Base-by-base conservation (phyloP, 345 rosid genomes). In the Cardiospermum halicacabum region DNA sequence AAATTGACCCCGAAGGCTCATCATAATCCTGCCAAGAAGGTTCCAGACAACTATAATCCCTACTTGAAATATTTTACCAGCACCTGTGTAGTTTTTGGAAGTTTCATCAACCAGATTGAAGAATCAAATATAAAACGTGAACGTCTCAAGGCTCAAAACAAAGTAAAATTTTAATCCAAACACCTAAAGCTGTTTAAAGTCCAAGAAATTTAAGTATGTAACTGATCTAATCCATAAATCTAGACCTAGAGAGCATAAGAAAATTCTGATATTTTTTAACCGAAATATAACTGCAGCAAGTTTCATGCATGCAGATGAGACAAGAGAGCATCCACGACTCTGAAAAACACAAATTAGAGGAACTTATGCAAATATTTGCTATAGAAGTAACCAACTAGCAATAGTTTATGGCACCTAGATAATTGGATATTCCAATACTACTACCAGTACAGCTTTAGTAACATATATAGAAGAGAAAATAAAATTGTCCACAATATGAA, bases 391-490 rank as follows among this genome's bases (percentile, higher is more conserved):
- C 18, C 62, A 66, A 64, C 61, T 42, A 21, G 36, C 8, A 62
- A 69, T 2, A 68, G 56, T 30, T 65, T 59, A 56, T 21, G 32
- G 68, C 66, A 67, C 49, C 42, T 40, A 18, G 43, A 62, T 48
- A 63, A 59, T 32, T 74, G 55, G 66, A 71, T 64, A 60, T 56
- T 49, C 58, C 67, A n/a, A n/a, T n/a, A 53, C 60, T 51, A 26
- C 56, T 65, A 51, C 43, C 55, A 56, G 66, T 68, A 76, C 79
- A 81, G 70, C 61, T 62, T 74, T 64, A 58, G 34, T 49, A 64
- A 48, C 49, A 53, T 67, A 64, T 5, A 67, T 54, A 59, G 40
- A 72, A 6, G 9, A 64, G 50, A 40, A 67, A 22, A 47, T 51
- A 62, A 68, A 66, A 63, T 61, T 28, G 45, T 32, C 59, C 45